phyloP scores from a whole-genome alignment of 2,329 filamentous ascomycete genomes.

The Alternaria arbusti region DNA sequence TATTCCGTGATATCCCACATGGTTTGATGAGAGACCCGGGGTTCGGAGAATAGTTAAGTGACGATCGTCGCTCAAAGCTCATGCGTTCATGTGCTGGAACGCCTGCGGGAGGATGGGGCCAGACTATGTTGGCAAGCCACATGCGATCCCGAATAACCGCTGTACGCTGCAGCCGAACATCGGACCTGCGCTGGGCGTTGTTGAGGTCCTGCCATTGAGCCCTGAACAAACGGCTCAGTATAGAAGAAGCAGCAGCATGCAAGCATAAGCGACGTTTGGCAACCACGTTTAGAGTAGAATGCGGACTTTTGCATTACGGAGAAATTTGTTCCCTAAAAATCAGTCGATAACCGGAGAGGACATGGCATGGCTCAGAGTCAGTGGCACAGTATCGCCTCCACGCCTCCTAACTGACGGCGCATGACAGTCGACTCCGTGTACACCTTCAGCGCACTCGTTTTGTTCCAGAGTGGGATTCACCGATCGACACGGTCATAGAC shows the following conservation, averaged over 20 bases:
- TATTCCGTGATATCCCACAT: constrained; percentile 1
- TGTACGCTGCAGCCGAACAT: neutral
- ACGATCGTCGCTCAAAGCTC: constrained; percentile 6
- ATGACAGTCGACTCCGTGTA: neutral
- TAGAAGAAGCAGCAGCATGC: neutral
- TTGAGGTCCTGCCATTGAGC: neutral
- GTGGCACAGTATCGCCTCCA: neutral
- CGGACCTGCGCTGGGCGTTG: neutral
- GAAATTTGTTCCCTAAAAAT: neutral
- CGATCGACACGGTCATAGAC: neutral
- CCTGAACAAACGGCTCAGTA: neutral
- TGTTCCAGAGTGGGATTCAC: neutral
- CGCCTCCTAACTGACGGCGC: neutral
- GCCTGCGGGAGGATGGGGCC: neutral
- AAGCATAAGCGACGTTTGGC: neutral
- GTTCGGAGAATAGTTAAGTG: constrained; percentile 13
- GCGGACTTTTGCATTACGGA: neutral
- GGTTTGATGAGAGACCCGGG: constrained; percentile 5
- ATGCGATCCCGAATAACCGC: constrained; percentile 4
- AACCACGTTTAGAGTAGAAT: neutral
- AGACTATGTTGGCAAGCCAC: constrained; percentile 3
- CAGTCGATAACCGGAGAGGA: neutral
- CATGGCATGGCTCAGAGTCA: neutral
- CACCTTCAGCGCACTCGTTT: neutral
- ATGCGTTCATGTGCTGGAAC: constrained; percentile 5